Evolutionary conservation across 1,139 yeast genomes (phyloP).

Genomic region (Yamadazyma pseudoaaseri): DNA sequence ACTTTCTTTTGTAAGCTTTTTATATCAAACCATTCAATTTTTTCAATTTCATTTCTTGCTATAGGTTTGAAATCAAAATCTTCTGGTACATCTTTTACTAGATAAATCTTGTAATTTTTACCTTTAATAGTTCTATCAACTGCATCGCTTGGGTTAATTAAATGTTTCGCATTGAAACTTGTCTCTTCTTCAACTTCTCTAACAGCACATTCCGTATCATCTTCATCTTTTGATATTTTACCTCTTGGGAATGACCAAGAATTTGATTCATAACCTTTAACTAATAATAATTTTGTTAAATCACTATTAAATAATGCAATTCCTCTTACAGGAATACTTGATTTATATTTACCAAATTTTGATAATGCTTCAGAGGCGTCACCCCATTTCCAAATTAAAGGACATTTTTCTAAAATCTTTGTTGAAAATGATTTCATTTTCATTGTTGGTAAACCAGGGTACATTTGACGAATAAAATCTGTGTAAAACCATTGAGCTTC

Average conservation of each 20-base stretch:
- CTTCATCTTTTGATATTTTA: slow-evolving; percentile 90
- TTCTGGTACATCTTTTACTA: slow-evolving; percentile 79
- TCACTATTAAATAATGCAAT: slow-evolving; percentile 80
- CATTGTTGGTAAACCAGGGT: slow-evolving; percentile 75
- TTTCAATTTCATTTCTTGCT: slow-evolving; percentile 83
- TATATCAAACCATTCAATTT: slow-evolving; percentile 46
- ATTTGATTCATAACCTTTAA: slow-evolving; percentile 81
- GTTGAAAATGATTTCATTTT: slow-evolving; percentile 81
- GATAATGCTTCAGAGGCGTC: slow-evolving; percentile 72
- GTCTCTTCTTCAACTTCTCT: slow-evolving; percentile 94
- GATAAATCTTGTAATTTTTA: slow-evolving; percentile 81
- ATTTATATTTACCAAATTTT: slow-evolving; percentile 80
- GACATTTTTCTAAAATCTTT: slow-evolving; percentile 72
- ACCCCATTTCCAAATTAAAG: slow-evolving; percentile 85
- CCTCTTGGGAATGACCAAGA: slow-evolving; percentile 98
- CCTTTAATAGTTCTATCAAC: slow-evolving; percentile 81
- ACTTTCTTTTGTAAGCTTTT: slow-evolving; percentile 35
- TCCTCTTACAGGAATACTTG: slow-evolving; percentile 93
- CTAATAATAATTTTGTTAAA: slow-evolving; percentile 70
- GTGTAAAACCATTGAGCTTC: slow-evolving; percentile 98
- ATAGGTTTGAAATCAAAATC: slow-evolving; percentile 70
- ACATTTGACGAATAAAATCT: slow-evolving; percentile 74
- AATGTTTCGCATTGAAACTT: slow-evolving; percentile 79
- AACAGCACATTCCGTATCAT: slow-evolving; percentile 88
- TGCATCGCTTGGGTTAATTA: slow-evolving; percentile 66